Evolutionary conservation across 1,139 yeast species (phyloP).

Genomic region (Scheffersomyces illinoinensis): DNA sequence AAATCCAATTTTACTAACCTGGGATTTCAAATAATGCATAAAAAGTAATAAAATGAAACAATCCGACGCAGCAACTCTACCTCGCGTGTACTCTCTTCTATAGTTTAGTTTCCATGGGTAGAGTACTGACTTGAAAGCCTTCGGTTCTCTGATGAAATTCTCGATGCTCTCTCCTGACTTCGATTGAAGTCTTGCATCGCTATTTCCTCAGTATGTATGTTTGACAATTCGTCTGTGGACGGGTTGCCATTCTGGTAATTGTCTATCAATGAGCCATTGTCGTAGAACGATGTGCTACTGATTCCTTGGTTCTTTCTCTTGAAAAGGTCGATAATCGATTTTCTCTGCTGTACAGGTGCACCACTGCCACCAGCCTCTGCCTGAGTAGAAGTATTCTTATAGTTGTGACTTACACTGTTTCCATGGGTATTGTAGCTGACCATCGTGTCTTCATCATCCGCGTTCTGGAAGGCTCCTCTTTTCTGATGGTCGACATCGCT

Average conservation of each 20-base stretch:
- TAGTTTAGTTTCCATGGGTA: background rate
- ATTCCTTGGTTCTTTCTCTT: constrained; percentile 25
- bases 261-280: constrained; percentile 33
- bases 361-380: background rate
- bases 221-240: constrained; percentile 5
- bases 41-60: background rate
- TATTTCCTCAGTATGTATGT: constrained; percentile 48
- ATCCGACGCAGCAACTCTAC: background rate
- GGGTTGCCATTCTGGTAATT: constrained; percentile 20
- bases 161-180: constrained; percentile 21
- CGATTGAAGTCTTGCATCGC: constrained; percentile 46
- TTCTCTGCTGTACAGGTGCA: constrained; percentile 11
- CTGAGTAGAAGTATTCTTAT: background rate
- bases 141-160: constrained; percentile 28
- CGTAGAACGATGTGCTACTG: constrained; percentile 22
- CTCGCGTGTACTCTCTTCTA: constrained; percentile 1
- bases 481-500: constrained; percentile 15
- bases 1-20: background rate
- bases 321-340: constrained; percentile 27
- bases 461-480: background rate
- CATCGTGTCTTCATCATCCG: constrained; percentile 1
- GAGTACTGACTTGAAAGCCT: constrained; percentile 9
- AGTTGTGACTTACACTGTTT: background rate
- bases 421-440: background rate
- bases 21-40: background rate